Evolutionary conservation across 768 basidiomycete species (phyloP), one percentile per base, ranked within the genome.

Genomic region (Mrakia gelida): DNA sequence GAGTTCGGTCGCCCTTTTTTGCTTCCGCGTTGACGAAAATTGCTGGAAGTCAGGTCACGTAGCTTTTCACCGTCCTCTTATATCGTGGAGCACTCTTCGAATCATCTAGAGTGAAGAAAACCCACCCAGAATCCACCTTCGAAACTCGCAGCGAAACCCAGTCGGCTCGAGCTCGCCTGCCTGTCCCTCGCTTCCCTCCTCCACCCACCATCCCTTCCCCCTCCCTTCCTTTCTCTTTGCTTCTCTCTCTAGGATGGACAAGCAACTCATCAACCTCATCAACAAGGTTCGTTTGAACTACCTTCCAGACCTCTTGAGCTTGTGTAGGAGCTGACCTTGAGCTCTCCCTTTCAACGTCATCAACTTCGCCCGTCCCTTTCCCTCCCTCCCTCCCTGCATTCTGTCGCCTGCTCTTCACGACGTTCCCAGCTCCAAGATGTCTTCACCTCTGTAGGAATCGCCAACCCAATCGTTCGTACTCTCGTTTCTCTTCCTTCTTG

Each of bases 201-300:
- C 49, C 59, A 13, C 59, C 28, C 59, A 6, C 59, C 7, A 18
- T 43, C 68, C 68, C 15, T 15, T 71, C n/a, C 68, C 8, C 41
- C 1, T 45, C 34, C 32, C 34, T 67, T 67, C 34, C 65, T 21
- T 67, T 67, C 21, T n/a, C n/a, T 21, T 28, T 18, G 26, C 34
- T 26, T n/a, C 2, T n/a, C 38, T 52, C 9, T n/a, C 41, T 56
- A 74, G 18, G 72, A 85, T 85, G 84, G 85, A 85, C 80, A 82
- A 85, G 76, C 82, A 83, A 80, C 83, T 85, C 71, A 85, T 85
- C 82, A 80, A 77, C 72, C 83, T 85, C 76, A 83, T 85, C 80
- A 85, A 85, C 82, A 85, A 85, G 84, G 84, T 83, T 34, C 70
- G 83, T 13, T 11, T 30, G 23, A 1, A 32, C 43, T 26, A 30